Evolutionary conservation across 139 green algal species (phyloP).

Genomic region (Pleodorina starrii): DNA sequence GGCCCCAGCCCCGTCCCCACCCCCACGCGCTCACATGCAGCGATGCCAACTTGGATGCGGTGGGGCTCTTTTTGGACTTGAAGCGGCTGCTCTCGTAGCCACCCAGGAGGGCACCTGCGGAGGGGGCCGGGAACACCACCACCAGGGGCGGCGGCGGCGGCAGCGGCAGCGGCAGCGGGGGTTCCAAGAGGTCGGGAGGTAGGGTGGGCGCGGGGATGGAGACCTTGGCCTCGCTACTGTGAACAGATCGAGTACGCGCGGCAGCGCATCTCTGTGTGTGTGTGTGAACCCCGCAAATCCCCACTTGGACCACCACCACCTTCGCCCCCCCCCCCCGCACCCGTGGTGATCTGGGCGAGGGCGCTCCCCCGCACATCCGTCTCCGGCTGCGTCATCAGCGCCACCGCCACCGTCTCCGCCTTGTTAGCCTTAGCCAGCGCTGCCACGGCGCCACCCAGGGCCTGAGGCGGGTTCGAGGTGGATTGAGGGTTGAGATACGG

Average conservation of each 20-base stretch:
- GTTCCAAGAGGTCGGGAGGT: no score
- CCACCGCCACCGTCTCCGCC: constrained; percentile 48
- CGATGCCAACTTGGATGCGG: constrained; percentile 56
- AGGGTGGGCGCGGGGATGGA: no score
- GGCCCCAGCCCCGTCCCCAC: not conserved
- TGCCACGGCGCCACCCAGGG: constrained; percentile 68
- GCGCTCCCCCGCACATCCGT: not conserved
- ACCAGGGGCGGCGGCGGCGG: no score
- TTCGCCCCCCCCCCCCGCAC: not conserved
- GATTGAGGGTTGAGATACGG: no score
- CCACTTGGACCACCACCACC: not conserved
- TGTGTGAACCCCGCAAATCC: no score
- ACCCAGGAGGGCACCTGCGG: constrained; percentile 76
- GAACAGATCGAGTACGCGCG: no score
- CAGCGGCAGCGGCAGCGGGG: no score
- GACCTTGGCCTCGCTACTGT: no score
- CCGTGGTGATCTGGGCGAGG: not conserved
- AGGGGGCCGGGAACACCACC: no score
- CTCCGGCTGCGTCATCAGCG: constrained; percentile 10
- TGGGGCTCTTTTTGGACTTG: constrained; percentile 85
- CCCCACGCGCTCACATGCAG: constrained; percentile 70
- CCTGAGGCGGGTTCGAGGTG: constrained; percentile 42
- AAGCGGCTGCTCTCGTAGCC: constrained; percentile 92
- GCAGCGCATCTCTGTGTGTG: no score
- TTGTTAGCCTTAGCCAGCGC: constrained; percentile 75